Base-by-base conservation (phyloP, 352 stramenopile species). In the Sclerospora graminicola region DNA sequence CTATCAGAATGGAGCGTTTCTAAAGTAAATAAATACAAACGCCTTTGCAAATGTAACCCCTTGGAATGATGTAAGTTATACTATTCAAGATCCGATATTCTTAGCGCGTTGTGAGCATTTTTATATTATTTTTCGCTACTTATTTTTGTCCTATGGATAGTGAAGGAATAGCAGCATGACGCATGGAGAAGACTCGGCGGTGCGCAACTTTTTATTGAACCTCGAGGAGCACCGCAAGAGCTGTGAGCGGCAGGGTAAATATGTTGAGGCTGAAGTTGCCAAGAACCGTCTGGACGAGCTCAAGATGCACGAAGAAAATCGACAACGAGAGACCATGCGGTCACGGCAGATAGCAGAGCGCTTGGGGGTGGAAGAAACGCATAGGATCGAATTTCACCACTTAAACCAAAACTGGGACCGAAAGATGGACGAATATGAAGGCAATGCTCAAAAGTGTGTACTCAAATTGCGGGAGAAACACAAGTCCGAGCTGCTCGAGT, bases 341-440 rank as follows among this genome's bases (percentile, higher is more conserved):
- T 95, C 85, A 16, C 69, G 92, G 35, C 92, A 98, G 61, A 96
- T 97, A 33, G 87, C 90, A 20, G 94, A 98, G 53, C 74, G 86
- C 3, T 58, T 98, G 2, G 93, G 89, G 20, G 84, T 98, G 9
- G 91, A 98, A 49, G 94, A 98, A 55, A 89, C 93, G n/a, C 93
- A 98, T 62, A 97, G 97, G 90, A 81, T 98, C 34, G 93, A 98
- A 71, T 98, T 97, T 54, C 92, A 97, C 70, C 88, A 98, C 61
- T 98, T 98, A 49, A 98, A 98, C 68, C 66, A 90, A 28, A 71
- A 95, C 27, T 98, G 94, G 94, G 91, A 98, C 55, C 83, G 91
- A 45, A 98, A 96, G 60, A 97, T 97, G 77, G 69, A 88, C 34
- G 91, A 97, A 36, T 97, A 97, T 54, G 88, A 98, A 48, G 60